Conservation (phyloP, 148 eudicot species). For the Camellia japonica region DNA sequence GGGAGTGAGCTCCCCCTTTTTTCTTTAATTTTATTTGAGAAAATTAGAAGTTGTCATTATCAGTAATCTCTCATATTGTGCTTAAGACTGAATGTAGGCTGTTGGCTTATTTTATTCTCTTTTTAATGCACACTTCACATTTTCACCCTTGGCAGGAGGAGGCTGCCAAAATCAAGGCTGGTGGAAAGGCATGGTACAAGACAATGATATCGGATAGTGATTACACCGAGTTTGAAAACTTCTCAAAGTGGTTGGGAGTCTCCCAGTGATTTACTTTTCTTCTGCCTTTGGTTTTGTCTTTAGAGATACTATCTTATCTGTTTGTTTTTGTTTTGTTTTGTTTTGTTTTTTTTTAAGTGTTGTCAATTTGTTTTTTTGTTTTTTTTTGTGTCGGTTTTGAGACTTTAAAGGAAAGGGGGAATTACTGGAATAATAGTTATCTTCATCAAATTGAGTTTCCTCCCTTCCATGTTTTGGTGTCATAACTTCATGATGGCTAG, state of each 20-base stretch:
- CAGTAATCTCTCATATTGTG: too few species aligned
- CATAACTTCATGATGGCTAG: neutral
- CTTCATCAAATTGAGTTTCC: neutral
- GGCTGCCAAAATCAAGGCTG: conserved; percentile 46
- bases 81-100: too few species aligned
- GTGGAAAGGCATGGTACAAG: conserved; percentile 61
- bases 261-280: conserved; percentile 40
- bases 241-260: conserved; percentile 69
- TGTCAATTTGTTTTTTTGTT: neutral
- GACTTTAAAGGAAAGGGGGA: conserved; percentile 6
- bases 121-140: too few species aligned
- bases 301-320: neutral
- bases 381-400: neutral
- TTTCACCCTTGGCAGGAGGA: conserved; percentile 48
- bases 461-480: neutral
- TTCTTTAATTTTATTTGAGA: too few species aligned
- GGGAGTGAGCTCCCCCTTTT: too few species aligned
- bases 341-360: neutral
- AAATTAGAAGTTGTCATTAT: too few species aligned
- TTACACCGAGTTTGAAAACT: conserved; percentile 65
- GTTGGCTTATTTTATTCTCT: too few species aligned
- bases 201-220: conserved; percentile 69
- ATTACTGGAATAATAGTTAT: neutral
- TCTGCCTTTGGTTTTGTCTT: neutral
- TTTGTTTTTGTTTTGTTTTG: neutral